Base-by-base conservation (phyloP, 495 filamentous ascomycete genomes). In the Daldinia decipiens region DNA sequence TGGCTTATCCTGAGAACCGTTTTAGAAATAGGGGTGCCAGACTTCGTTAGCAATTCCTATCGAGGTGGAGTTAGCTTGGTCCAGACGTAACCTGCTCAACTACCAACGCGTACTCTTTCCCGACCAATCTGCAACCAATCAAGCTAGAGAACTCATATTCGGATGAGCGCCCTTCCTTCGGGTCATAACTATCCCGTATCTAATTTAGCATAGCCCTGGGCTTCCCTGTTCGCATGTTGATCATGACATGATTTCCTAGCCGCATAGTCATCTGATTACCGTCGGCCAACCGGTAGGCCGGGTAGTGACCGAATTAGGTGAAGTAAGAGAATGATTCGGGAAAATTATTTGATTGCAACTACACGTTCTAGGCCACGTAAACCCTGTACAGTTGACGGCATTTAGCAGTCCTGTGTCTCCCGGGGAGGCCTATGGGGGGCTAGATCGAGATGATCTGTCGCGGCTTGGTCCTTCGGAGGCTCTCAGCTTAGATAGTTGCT, bases 361-460 rank as follows among this genome's bases (percentile, higher is more conserved):
- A 65, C 62, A 69, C 64, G 51, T 61, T 62, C 70, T 69, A 57
- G 70, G 70, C 70, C 70, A 73, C 70, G 70, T 69, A 73, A 62
- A 73, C 70, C 70, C 65, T 73, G 70, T 73, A 66, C 52, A 26
- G 53, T 69, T 45, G 58, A 73, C 70, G 70, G 70, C 65, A 73
- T 59, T 69, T 29, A 59, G 65, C 70, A 73, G 70, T 57, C 55
- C 57, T 73, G 70, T 73, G 70, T 66, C 57, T 69, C 70, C 65
- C 38, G 17, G 36, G 31, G 50, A 51, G 60, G 65, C 64, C 70
- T 26, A 68, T 65, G 32, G 19, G 47, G 70, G 70, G 62, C 70
- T 73, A 73, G 70, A 73, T 73, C 65, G 67, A 60, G 52, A 68
- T 15, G 26, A 73, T 32, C 29, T 69, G 51, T 52, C 62, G 58